phyloP scores from a whole-genome alignment of 345 rosid species.

The Eucalyptus cloeziana region DNA sequence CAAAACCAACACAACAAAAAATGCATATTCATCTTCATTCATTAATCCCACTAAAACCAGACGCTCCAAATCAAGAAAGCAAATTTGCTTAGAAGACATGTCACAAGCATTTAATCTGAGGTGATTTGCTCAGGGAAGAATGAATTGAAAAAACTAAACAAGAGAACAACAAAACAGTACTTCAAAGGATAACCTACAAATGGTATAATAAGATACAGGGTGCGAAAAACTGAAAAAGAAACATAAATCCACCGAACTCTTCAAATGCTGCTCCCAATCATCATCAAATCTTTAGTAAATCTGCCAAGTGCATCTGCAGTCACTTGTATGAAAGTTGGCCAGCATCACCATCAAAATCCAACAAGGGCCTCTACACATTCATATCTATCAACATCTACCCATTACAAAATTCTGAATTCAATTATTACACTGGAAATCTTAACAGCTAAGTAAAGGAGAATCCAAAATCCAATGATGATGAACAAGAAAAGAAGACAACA shows the following conservation, averaged over 20 bases:
- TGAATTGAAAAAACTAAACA: not conserved
- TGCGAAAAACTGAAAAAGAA: not conserved
- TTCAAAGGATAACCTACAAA: not conserved
- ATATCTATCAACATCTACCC: not conserved
- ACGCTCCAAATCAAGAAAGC: not conserved
- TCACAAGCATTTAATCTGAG: not conserved
- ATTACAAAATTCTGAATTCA: not conserved
- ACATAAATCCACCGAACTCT: not conserved
- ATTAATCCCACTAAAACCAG: not conserved
- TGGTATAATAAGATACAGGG: not conserved
- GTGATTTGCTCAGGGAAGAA: not conserved
- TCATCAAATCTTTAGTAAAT: not conserved
- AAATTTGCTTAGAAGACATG: not conserved
- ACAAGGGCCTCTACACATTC: not conserved
- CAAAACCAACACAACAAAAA: not conserved
- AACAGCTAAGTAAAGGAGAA: not conserved
- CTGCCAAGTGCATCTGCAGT: not conserved
- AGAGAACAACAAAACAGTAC: not conserved
- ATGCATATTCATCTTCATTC: not conserved
- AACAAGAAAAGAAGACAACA: not conserved
- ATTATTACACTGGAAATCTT: not conserved
- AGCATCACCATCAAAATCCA: not conserved
- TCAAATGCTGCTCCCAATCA: not conserved
- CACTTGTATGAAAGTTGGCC: not conserved
- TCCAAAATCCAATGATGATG: not conserved